Percentiles rank a stretch among this genome's conserved stretches.
These are phyloP conservation scores for Solanum chiquidenum DNA, from an alignment of 257 asterid genomes.

Conservation along the genomic window DNA sequence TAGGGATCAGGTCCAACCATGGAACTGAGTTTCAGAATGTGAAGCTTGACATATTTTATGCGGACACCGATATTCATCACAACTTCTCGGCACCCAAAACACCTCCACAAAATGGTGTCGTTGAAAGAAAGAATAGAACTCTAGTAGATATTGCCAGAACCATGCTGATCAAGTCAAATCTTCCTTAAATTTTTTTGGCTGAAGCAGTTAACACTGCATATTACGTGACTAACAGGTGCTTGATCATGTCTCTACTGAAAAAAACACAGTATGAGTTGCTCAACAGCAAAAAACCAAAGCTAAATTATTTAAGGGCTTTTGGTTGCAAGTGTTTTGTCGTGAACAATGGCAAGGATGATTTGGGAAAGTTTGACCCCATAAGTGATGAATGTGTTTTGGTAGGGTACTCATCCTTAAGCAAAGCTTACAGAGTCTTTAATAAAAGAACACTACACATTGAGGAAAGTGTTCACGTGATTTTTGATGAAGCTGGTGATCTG, in stretches of 20 bases:
- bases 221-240: background rate
- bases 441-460: background rate
- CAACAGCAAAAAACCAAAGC: too few species aligned
- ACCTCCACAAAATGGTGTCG: background rate
- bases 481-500: background rate
- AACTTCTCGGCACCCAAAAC: background rate
- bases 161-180: too few species aligned
- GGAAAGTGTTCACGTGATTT: background rate
- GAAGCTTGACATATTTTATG: background rate
- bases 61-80: background rate
- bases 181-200: background rate
- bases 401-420: background rate
- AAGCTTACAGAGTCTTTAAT: background rate
- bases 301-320: too few species aligned
- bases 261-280: too few species aligned
- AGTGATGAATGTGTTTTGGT: background rate
- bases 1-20: background rate
- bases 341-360: too few species aligned
- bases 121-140: background rate
- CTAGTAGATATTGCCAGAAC: too few species aligned
- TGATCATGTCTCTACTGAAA: background rate
- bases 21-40: background rate
- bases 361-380: background rate
- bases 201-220: background rate
- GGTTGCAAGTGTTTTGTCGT: too few species aligned